Evolutionary conservation across 495 filamentous ascomycete genomes (phyloP).

Genomic region (Massariosphaeria phaeospora): DNA sequence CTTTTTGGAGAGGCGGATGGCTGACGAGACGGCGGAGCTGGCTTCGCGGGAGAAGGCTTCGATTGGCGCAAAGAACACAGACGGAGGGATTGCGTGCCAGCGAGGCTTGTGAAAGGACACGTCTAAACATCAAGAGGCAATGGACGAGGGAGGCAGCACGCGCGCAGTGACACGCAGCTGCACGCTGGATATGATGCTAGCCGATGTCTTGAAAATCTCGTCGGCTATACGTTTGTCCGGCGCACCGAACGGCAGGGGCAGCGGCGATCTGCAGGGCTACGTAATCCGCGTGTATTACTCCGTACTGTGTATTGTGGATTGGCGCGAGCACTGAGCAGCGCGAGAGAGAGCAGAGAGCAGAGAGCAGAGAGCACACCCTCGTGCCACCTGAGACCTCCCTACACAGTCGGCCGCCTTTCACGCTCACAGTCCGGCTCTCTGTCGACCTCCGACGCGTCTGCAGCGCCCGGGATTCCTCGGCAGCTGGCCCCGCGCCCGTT

Average conservation of each 20-base stretch:
- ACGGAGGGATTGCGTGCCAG: neutral
- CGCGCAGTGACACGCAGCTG: neutral
- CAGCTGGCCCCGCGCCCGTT: no score
- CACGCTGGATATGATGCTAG: neutral
- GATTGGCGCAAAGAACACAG: slow-evolving; percentile 6
- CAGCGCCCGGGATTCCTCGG: no score
- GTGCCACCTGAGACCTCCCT: no score
- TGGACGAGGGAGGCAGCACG: neutral
- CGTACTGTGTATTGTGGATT: no score
- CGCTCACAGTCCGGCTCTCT: no score
- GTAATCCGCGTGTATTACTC: no score
- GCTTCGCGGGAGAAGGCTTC: neutral
- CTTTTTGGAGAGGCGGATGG: neutral
- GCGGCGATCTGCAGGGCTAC: slow-evolving; percentile 1
- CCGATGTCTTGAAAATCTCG: neutral
- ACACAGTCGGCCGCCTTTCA: no score
- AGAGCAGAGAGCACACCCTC: no score
- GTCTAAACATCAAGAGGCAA: slow-evolving; percentile 6
- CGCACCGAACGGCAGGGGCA: neutral
- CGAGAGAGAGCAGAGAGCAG: no score
- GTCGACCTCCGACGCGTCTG: no score
- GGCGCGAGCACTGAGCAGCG: no score
- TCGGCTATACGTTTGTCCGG: neutral
- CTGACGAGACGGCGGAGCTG: neutral
- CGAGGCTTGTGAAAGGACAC: neutral